A percentile compares a stretch with the other conserved stretches of the same genome.
Evolutionary conservation across 768 basidiomycete genomes (phyloP).

Genomic region (Boletus rubroflammeus): DNA sequence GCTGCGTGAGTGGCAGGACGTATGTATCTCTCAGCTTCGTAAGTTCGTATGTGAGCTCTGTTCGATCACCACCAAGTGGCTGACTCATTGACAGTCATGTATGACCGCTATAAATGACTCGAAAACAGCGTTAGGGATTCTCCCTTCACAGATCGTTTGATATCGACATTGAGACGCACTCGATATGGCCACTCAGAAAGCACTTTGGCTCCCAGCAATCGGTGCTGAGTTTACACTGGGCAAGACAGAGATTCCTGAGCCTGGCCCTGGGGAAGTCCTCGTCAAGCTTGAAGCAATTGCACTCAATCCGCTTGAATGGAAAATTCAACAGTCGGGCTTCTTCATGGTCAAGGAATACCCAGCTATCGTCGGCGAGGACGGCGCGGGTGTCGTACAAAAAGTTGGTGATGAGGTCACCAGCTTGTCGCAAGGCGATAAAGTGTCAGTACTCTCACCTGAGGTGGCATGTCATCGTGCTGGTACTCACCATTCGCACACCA

Average conservation of each 20-base stretch:
- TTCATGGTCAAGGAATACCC: constrained; percentile 34
- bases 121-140: neutral
- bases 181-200: constrained; percentile 11
- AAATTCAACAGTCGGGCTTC: constrained; percentile 3
- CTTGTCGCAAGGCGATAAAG: constrained; percentile 33
- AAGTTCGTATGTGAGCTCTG: neutral
- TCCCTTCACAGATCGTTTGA: neutral
- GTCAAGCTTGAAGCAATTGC: constrained; percentile 38
- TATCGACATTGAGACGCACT: neutral
- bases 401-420: constrained; percentile 36
- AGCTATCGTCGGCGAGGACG: constrained; percentile 35
- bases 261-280: constrained; percentile 41
- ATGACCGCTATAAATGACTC: neutral
- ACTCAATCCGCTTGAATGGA: constrained; percentile 44
- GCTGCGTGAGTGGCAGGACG: too few species aligned
- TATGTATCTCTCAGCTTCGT: neutral
- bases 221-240: constrained; percentile 10
- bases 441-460: neutral
- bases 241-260: constrained; percentile 28
- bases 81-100: neutral
- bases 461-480: neutral
- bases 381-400: constrained; percentile 36
- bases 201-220: constrained; percentile 15
- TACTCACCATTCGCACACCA: neutral
- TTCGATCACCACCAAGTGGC: neutral